These are phyloP conservation scores for Fusarium poae DNA, from an alignment of 2,329 filamentous ascomycete species.

Conservation along the genomic window DNA sequence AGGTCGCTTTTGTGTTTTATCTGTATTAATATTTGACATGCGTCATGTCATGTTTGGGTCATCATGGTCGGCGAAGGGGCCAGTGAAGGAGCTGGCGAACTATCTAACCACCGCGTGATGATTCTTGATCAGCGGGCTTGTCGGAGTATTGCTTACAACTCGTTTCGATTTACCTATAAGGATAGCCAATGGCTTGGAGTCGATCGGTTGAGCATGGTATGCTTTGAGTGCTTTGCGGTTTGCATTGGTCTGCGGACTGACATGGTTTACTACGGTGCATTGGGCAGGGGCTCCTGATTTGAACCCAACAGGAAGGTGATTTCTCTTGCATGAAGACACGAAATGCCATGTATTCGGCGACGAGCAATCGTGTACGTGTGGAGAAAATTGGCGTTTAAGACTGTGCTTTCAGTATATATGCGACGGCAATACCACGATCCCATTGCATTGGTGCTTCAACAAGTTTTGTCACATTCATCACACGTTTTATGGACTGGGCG, in stretches of 20 bases:
- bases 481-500: neutral
- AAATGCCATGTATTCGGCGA: slow-evolving; percentile 30
- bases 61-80: neutral
- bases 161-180: neutral
- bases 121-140: neutral
- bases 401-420: slow-evolving; percentile 23
- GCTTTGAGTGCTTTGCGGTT: slow-evolving; percentile 3
- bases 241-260: slow-evolving; percentile 13
- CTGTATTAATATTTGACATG: neutral
- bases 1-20: neutral
- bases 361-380: slow-evolving; percentile 16
- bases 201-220: neutral
- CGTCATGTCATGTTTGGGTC: neutral
- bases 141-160: neutral
- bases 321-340: slow-evolving; percentile 37
- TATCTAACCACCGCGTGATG: neutral
- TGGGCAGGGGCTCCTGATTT: slow-evolving; percentile 25
- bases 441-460: neutral
- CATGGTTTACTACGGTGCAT: slow-evolving; percentile 30
- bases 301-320: slow-evolving; percentile 18
- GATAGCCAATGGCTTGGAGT: neutral
- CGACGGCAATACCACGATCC: slow-evolving; percentile 17
- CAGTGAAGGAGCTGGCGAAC: neutral
- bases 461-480: neutral
- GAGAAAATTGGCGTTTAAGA: slow-evolving; percentile 34